Base-by-base conservation (phyloP, 2,329 filamentous ascomycete species). In the Colletotrichum sp. region DNA sequence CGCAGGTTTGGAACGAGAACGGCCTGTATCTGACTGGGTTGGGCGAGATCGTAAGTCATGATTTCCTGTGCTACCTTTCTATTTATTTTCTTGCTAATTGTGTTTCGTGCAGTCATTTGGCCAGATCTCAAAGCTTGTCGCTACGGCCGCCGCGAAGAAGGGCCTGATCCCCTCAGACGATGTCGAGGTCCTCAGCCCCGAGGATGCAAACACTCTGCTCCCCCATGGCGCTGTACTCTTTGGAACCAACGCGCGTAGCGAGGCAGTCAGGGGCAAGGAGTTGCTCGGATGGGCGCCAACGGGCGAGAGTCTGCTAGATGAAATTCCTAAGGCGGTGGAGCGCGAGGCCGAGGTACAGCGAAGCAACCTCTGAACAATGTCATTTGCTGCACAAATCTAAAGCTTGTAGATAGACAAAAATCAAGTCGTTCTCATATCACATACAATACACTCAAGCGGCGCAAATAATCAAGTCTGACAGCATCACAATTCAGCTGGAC, bases 231-330 rank as follows among this genome's bases (percentile, higher is more conserved):
- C 85, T 56, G 83, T 89, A 8, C 83, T 89, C 7, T 92, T 90
- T 84, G 91, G 91, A 0, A 87, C 87, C 64, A 93, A 93, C 77
- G 91, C 91, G 15, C 83, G 89, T 75, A 87, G 87, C 36, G 86
- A 83, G 70, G 88, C 91, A 0, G 84, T 85, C 66, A 85, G 91
- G 39, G 91, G 86, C 8, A 87, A 84, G 55, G 87, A 89, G 78
- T 76, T 91, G 56, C 78, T 93, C 9, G 88, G 87, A 0, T 93
- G 91, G 92, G 84, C 85, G 66, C 89, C 91, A 0, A 83, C 81
- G 25, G 84, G 87, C 77, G 85, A 85, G 55, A 84, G 84, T n/a
- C 69, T 93, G 69, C 82, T 88, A 69, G 88, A 89, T 2, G 82
- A 84, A 52, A 83, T 84, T 58, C 79, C 80, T 1, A 77, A 80